A percentile compares a stretch with the other conserved stretches of the same genome.
Evolutionary conservation across 2,329 filamentous ascomycete genomes (phyloP).

Genomic region (Fusarium brachygibbosum): DNA sequence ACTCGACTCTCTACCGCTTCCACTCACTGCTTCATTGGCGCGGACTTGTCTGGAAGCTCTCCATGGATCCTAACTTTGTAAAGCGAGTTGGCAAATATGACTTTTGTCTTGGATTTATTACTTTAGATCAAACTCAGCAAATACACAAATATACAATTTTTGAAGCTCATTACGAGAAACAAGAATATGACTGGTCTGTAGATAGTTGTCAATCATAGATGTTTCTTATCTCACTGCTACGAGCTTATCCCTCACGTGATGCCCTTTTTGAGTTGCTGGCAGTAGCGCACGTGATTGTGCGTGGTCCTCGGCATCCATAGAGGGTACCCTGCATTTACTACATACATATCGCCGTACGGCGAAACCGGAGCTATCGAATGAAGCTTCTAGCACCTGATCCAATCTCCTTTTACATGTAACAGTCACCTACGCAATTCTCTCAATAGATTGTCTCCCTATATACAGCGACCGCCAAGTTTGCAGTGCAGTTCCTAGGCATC

Average conservation of each 20-base stretch:
- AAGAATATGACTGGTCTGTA: not conserved
- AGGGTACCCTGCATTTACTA: conserved; percentile 12
- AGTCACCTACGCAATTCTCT: not conserved
- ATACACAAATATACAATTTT: too few species aligned
- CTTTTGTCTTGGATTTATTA: too few species aligned
- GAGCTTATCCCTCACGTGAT: not conserved
- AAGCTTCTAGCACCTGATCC: conserved; percentile 16
- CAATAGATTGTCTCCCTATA: too few species aligned
- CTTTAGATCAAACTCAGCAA: not conserved
- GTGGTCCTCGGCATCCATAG: conserved; percentile 22
- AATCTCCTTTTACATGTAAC: not conserved
- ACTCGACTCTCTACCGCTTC: too few species aligned
- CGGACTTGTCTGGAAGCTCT: too few species aligned
- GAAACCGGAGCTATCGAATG: conserved; percentile 37
- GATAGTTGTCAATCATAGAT: not conserved
- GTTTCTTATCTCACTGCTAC: not conserved
- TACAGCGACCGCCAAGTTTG: not conserved
- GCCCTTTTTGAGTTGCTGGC: not conserved
- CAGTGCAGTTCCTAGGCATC: conserved; percentile 13
- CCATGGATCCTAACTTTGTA: too few species aligned
- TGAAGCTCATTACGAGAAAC: too few species aligned
- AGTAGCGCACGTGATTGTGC: not conserved
- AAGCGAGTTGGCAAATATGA: too few species aligned
- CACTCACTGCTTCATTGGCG: too few species aligned
- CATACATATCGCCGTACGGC: conserved; percentile 31